A percentile compares a stretch with the other conserved stretches of the same genome.
Conservation (phyloP, 768 basidiomycete genomes). For the Trametes maxima region DNA sequence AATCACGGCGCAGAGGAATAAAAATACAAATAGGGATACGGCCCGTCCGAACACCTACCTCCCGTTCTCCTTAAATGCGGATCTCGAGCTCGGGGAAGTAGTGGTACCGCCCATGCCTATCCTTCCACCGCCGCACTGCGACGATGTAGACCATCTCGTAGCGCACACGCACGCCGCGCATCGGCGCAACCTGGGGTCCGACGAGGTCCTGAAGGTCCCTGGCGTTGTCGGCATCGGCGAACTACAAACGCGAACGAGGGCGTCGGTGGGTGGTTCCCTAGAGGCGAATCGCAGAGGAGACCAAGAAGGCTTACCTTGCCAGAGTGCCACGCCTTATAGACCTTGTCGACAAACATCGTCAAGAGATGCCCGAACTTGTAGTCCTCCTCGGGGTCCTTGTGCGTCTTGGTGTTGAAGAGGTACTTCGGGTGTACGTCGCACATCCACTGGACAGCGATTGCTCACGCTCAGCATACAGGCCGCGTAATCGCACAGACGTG, state of each 20-base stretch:
- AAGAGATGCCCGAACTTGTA: not conserved
- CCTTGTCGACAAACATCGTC: not conserved
- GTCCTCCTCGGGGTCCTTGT: not conserved
- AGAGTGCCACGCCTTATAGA: not conserved
- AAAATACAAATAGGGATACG: not conserved
- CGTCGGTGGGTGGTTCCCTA: not conserved
- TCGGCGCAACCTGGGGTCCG: not conserved
- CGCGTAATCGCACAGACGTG: not conserved
- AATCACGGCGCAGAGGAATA: too few relatives aligned
- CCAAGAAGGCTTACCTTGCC: not conserved
- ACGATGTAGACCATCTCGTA: not conserved
- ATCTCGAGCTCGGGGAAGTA: conserved; percentile 4
- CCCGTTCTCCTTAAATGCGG: not conserved
- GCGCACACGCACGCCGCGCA: not conserved
- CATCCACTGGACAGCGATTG: not conserved
- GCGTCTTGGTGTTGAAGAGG: not conserved
- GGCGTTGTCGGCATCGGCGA: not conserved
- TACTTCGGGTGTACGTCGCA: not conserved
- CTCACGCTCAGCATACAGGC: not conserved
- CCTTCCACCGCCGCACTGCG: not conserved
- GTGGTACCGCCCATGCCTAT: not conserved
- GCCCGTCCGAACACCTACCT: too few relatives aligned
- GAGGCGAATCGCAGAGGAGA: not conserved
- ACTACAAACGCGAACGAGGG: not conserved
- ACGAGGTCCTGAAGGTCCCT: not conserved